phyloP scores from a whole-genome alignment of 1,284 basidiomycete genomes.

The Apiotrichum akiyoshidainum region DNA sequence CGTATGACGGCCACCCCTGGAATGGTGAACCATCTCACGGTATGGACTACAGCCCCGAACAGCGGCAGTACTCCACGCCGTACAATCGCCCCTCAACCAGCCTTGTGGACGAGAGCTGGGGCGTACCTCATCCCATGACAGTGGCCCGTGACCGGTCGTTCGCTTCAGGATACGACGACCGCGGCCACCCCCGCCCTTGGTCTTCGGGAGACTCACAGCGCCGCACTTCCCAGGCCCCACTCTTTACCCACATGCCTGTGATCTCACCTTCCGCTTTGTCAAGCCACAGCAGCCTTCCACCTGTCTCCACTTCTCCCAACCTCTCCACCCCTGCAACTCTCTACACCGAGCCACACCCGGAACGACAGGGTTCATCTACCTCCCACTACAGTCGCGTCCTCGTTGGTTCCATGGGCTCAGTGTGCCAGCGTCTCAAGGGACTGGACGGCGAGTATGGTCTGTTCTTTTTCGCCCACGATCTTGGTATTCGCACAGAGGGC shows the following conservation, averaged over 20 bases:
- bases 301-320: constrained; percentile 10
- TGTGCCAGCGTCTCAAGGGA: constrained; percentile 74
- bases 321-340: background rate
- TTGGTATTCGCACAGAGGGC: constrained; percentile 82
- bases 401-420: constrained; percentile 78
- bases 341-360: constrained; percentile 14
- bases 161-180: constrained; percentile 12
- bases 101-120: constrained; percentile 8
- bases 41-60: background rate
- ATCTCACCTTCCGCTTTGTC: background rate
- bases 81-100: constrained; percentile 3
- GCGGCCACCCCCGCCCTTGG: constrained; percentile 10
- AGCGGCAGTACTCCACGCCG: background rate
- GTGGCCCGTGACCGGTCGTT: constrained; percentile 1
- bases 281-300: constrained; percentile 7
- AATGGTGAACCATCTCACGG: constrained; percentile 2
- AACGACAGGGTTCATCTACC: constrained; percentile 52
- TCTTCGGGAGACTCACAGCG: constrained; percentile 10
- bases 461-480: constrained; percentile 82
- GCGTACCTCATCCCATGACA: background rate
- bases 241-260: constrained; percentile 13
- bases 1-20: constrained; percentile 9
- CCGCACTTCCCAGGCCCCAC: constrained; percentile 2
- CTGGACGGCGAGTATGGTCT: constrained; percentile 77
- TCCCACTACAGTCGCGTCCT: constrained; percentile 78